Conservation (phyloP, 106 monocot species). For the Ottelia alismoides region DNA sequence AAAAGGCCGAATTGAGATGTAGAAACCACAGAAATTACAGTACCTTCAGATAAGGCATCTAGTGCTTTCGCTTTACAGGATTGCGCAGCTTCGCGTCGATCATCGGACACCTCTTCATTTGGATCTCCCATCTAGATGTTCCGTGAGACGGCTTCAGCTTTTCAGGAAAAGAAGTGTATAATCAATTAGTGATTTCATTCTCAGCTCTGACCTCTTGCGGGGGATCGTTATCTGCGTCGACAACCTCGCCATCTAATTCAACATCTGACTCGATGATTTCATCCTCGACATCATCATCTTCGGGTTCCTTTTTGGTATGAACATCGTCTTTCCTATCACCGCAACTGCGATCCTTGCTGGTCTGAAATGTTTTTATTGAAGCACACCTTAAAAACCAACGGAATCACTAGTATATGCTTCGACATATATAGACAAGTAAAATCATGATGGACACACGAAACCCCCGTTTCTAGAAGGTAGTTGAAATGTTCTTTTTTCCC, state of each 20-base stretch:
- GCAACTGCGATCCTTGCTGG: too few species aligned
- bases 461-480: too few species aligned
- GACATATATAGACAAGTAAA: too few species aligned
- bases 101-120: conserved; percentile 57
- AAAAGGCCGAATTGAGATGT: neutral
- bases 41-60: conserved; percentile 55
- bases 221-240: conserved; percentile 70
- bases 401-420: too few species aligned
- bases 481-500: too few species aligned
- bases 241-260: conserved; percentile 54
- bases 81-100: conserved; percentile 61
- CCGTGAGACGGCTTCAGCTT: neutral
- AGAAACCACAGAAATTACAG: neutral
- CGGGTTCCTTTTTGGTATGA: neutral
- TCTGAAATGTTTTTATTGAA: too few species aligned
- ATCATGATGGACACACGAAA: too few species aligned
- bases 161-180: neutral
- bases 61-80: conserved; percentile 54
- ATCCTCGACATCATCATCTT: neutral
- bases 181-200: neutral
- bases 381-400: too few species aligned
- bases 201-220: conserved; percentile 50
- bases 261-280: conserved; percentile 53
- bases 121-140: conserved; percentile 66
- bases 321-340: too few species aligned